These are phyloP conservation scores for Byssothecium circinans DNA, from an alignment of 2,329 filamentous ascomycete species.

Conservation along the genomic window DNA sequence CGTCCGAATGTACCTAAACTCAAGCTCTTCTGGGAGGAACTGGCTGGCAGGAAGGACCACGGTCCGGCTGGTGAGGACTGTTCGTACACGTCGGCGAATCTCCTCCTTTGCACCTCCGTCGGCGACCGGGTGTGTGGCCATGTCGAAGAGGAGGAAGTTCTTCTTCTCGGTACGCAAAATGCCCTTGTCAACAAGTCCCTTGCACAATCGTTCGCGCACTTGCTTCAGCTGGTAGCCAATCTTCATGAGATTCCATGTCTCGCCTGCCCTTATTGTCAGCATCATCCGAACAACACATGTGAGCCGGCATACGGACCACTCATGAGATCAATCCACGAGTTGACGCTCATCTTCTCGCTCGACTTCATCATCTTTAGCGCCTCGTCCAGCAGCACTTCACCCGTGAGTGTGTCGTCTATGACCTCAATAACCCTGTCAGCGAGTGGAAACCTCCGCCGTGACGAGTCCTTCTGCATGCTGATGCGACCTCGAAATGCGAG, in stretches of 20 bases:
- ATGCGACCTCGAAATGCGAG: slow-evolving; percentile 93
- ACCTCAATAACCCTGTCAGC: slow-evolving; percentile 96
- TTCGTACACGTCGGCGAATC: slow-evolving; percentile 88
- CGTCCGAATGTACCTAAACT: slow-evolving; percentile 90
- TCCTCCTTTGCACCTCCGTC: slow-evolving; percentile 98
- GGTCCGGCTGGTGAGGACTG: slow-evolving; percentile 88
- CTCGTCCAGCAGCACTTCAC: slow-evolving; percentile 95
- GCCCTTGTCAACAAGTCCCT: slow-evolving; percentile 97
- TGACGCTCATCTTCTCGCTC: slow-evolving; percentile 99
- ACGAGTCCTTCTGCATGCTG: slow-evolving; percentile 97
- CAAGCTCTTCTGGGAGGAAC: slow-evolving; percentile 90
- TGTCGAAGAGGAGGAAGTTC: slow-evolving; percentile 99
- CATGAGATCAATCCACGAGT: slow-evolving; percentile 98
- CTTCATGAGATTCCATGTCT: slow-evolving; percentile 99
- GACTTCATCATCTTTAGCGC: slow-evolving; percentile 99
- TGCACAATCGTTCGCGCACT: slow-evolving; percentile 94
- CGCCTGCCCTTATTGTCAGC: slow-evolving; percentile 61
- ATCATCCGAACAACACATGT: not conserved
- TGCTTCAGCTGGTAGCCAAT: slow-evolving; percentile 99
- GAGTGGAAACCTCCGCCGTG: slow-evolving; percentile 86
- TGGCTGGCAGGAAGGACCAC: slow-evolving; percentile 84
- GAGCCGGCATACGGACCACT: slow-evolving; percentile 67
- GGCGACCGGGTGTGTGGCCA: slow-evolving; percentile 97
- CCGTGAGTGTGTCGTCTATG: slow-evolving; percentile 92
- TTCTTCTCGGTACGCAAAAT: slow-evolving; percentile 98